Base-by-base conservation (phyloP, 2,329 filamentous ascomycete species). In the Colletotrichum horii region DNA sequence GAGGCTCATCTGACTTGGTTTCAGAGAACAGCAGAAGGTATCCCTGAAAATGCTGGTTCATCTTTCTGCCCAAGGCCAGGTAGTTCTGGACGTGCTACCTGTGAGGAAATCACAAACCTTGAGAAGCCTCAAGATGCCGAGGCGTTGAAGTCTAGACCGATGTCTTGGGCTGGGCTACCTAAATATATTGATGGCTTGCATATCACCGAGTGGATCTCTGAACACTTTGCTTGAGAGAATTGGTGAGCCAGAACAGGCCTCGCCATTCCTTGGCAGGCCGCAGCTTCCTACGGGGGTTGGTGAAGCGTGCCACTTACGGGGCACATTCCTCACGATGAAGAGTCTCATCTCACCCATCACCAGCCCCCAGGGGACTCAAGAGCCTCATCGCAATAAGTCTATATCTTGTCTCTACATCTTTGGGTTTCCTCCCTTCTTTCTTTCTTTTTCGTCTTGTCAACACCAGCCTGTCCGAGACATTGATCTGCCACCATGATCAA, bases 291-390 rank as follows among this genome's bases (percentile, higher is more conserved):
- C 24, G 70, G 69, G 19, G 69, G 73, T 62, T 75, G 73, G 61
- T 38, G 19, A 68, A 48, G 52, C 24, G 36, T 60, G 38, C 72
- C 69, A 32, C 34, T 62, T 30, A 52, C 36, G n/a, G 28, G 32
- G 19, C 15, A 43, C 73, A 75, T 75, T 73, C 73, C 62, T 30
- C 22, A 73, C 11, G 69, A 60, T 48, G 38, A 58, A 26, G 34
- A 14, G 16, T 73, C 52, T 52, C 38, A 7, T 62, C 68, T 12
- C 6, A 26, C n/a, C 16, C 55, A 30, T 26, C 22, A 22, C 62
- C 58, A 43, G 4, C n/a, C 34, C 22, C 34, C 24, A 8, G 19
- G 8, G 3, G 32, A 6, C 58, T 34, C n/a, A 26, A 24, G n/a
- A 52, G 43, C 43, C n/a, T 9, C 36, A n/a, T 19, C 16, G 22